Evolutionary conservation across 2,329 filamentous ascomycete genomes (phyloP), one percentile per base, ranked within the genome.

Genomic region (Ophiostoma sp.): DNA sequence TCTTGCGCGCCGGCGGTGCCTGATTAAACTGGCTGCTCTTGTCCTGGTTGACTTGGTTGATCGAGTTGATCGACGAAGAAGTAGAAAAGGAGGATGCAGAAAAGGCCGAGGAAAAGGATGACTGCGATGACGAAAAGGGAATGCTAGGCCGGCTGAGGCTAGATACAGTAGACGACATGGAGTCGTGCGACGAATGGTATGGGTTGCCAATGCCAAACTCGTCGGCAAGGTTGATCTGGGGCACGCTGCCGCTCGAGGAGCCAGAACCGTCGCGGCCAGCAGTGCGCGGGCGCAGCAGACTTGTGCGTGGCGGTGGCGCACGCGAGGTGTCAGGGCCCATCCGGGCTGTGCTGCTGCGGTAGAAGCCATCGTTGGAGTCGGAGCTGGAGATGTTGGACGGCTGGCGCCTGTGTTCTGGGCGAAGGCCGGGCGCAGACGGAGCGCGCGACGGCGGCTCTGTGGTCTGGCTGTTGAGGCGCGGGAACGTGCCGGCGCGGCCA

Each of bases 141-240:
- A 84, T 47, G 73, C 86, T 86, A 1, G 78, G 78, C n/a, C 77
- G 78, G 67, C 86, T 89, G 52, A 82, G 84, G 0, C 81, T 83
- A 2, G 88, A 91, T 62, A 83, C 82, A 18, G 84, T 86, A 0
- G 89, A 91, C 0, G 87, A 88, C 40, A 84, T 83, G 1, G 89
- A 92, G 70, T 85, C 83, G 1, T 87, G 86, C 0, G 85, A 79
- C 4, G 84, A 82, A 73, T 91, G 87, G 73, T 89, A 89, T 0
- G 86, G 84, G 72, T 89, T 89, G 45, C 84, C 82, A 38, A 81
- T 76, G 11, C 86, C 86, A 72, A 88, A 88, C 69, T 88, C 86
- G 44, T 80, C 82, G 1, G 83, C 84, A 7, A 88, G 78, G 72
- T 88, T 85, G 58, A 88, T 80, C 3, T 75, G 77, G 2, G 82